Conservation (phyloP, 257 asterid genomes). For the Ilex asprella region DNA sequence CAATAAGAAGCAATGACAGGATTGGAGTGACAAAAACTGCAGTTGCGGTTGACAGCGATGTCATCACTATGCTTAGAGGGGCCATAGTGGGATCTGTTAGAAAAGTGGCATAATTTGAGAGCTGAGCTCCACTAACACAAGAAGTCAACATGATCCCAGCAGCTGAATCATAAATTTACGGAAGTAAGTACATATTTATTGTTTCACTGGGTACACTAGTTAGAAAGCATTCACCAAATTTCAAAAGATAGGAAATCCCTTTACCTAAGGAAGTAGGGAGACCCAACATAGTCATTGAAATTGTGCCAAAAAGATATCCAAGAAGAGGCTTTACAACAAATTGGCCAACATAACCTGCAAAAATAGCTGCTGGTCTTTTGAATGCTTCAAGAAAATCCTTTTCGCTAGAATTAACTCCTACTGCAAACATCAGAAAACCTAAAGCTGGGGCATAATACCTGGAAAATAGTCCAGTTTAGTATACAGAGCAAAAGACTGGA, state of each 20-base stretch:
- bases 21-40: constrained; percentile 83
- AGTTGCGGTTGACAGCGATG: constrained; percentile 85
- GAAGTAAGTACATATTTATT: constrained; percentile 16
- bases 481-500: background rate
- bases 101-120: constrained; percentile 89
- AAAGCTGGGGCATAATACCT: constrained; percentile 98
- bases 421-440: constrained; percentile 98
- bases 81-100: constrained; percentile 91
- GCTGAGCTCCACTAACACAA: constrained; percentile 97
- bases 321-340: constrained; percentile 81
- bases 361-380: constrained; percentile 56
- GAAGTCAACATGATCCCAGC: constrained; percentile 91
- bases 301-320: constrained; percentile 74
- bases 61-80: constrained; percentile 97
- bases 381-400: constrained; percentile 93
- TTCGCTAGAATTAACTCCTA: constrained; percentile 92
- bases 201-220: background rate
- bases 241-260: background rate
- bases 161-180: constrained; percentile 39
- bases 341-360: constrained; percentile 81
- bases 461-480: constrained; percentile 12
- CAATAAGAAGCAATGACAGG: constrained; percentile 77
- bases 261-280: constrained; percentile 83
- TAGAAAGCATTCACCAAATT: too few species aligned
- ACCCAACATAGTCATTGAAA: constrained; percentile 55